Evolutionary conservation across 495 filamentous ascomycete genomes (phyloP).

Genomic region (Margaritispora aquatica): DNA sequence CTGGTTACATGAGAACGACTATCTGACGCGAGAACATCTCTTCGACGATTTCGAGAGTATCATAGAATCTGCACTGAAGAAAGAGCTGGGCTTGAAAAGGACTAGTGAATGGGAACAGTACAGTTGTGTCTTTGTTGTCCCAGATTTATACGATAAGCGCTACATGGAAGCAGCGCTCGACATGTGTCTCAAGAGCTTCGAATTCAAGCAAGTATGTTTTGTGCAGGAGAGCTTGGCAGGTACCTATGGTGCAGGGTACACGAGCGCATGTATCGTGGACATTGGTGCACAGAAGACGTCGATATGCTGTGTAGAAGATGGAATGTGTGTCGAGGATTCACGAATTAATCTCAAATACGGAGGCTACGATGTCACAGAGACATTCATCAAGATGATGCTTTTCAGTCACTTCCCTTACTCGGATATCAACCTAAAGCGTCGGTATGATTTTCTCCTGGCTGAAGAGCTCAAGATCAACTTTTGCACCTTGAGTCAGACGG

Average conservation of each 20-base stretch:
- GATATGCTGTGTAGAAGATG: slow-evolving; percentile 95
- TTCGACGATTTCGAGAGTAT: slow-evolving; percentile 82
- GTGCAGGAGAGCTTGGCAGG: slow-evolving; percentile 94
- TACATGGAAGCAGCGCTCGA: slow-evolving; percentile 82
- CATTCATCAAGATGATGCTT: slow-evolving; percentile 95
- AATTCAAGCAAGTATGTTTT: slow-evolving; percentile 81
- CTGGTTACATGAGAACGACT: slow-evolving; percentile 86
- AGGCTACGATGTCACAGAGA: slow-evolving; percentile 86
- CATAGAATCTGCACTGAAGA: slow-evolving; percentile 77
- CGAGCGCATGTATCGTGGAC: slow-evolving; percentile 89
- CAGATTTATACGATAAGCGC: slow-evolving; percentile 89
- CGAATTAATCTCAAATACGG: slow-evolving; percentile 89
- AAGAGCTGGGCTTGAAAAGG: slow-evolving; percentile 68
- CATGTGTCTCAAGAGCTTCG: slow-evolving; percentile 72
- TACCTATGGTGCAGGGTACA: slow-evolving; percentile 93
- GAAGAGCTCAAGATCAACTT: slow-evolving; percentile 91
- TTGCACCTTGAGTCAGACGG: slow-evolving; percentile 78
- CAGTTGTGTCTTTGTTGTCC: slow-evolving; percentile 89
- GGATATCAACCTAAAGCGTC: slow-evolving; percentile 83
- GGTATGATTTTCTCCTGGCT: slow-evolving; percentile 88
- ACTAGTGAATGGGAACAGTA: slow-evolving; percentile 84
- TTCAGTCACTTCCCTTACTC: slow-evolving; percentile 89
- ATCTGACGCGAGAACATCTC: slow-evolving; percentile 64
- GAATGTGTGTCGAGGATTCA: slow-evolving; percentile 89
- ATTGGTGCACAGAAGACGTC: slow-evolving; percentile 98